Evolutionary conservation across 1,139 yeast species (phyloP), one percentile per base, ranked within the genome.

Genomic region (Blastobotrys apis): DNA sequence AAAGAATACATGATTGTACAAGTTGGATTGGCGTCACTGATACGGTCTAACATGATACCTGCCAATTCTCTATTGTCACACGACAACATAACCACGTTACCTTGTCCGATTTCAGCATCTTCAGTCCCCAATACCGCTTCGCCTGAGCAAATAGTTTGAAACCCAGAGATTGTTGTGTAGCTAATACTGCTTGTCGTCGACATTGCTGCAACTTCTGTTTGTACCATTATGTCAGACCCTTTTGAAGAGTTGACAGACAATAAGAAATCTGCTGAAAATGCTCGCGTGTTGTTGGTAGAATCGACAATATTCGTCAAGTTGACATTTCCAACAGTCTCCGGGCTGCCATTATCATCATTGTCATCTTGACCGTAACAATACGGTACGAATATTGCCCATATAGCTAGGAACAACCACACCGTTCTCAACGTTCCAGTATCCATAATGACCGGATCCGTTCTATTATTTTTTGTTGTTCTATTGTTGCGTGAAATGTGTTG

Each of bases 1-100:
- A 52, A 37, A 5, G 65, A 58, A 45, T 60, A 63, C 44, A 63
- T 49, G 15, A 63, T 39, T 6, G 60, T 58, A 47, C 65, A 63
- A 2, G 58, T 55, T n/a, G 63, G 56, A 27, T 56, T 53, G n/a
- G 53, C 52, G 27, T 49, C 40, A 8, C 53, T 45, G 5, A 61
- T 52, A 25, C 48, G 47, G 9, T 51, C 43, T 30, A 63, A 51
- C 31, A 58, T 52, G 20, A 45, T 44, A 5, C 57, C 54, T 10
- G 62, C 62, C 33, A 47, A 34, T 1, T 27, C 37, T 10, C 39
- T 35, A 38, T 59, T 54, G 49, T 63, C 67, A 47, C 67, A 63
- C 17, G 57, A 47, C 22, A 63, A 52, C 43, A 60, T 40, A 1
- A 64, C 64, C 23, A 63, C 58, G 29, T 48, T 34, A 15, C 29